Evolutionary conservation across 1,284 basidiomycete species (phyloP).

Genomic region (Fomitopsis palustris): DNA sequence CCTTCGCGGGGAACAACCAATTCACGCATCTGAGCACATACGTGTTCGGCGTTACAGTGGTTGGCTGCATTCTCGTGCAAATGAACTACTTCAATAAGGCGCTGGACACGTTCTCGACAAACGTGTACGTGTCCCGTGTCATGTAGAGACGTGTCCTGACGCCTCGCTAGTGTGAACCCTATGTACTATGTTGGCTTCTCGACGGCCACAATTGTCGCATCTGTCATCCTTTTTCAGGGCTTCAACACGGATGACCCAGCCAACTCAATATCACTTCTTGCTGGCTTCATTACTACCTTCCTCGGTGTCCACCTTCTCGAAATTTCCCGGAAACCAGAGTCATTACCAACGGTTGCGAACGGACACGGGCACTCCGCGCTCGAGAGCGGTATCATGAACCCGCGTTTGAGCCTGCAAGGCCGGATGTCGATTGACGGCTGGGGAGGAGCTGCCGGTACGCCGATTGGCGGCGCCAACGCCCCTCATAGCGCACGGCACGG

Average conservation of each 20-base stretch:
- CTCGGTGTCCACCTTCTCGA: slow-evolving; percentile 91
- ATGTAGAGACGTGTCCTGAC: neutral
- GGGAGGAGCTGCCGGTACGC: slow-evolving; percentile 43
- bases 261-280: slow-evolving; percentile 82
- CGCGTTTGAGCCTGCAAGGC: slow-evolving; percentile 65
- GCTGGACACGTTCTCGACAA: slow-evolving; percentile 95
- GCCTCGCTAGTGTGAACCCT: slow-evolving; percentile 79
- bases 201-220: slow-evolving; percentile 92
- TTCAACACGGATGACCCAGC: slow-evolving; percentile 88
- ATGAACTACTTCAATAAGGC: slow-evolving; percentile 99
- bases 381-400: slow-evolving; percentile 77
- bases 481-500: slow-evolving; percentile 37
- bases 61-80: slow-evolving; percentile 88
- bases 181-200: slow-evolving; percentile 99
- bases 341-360: slow-evolving; percentile 38
- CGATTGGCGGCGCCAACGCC: slow-evolving; percentile 29
- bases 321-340: slow-evolving; percentile 68
- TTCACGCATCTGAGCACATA: slow-evolving; percentile 94
- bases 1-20: slow-evolving; percentile 93
- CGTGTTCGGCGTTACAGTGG: slow-evolving; percentile 85
- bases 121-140: slow-evolving; percentile 68
- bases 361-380: slow-evolving; percentile 55
- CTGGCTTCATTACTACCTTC: slow-evolving; percentile 89
- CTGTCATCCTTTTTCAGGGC: slow-evolving; percentile 94
- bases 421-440: slow-evolving; percentile 71